Base-by-base conservation (phyloP, 2,329 filamentous ascomycete species). In the Diaporthe longicolla region DNA sequence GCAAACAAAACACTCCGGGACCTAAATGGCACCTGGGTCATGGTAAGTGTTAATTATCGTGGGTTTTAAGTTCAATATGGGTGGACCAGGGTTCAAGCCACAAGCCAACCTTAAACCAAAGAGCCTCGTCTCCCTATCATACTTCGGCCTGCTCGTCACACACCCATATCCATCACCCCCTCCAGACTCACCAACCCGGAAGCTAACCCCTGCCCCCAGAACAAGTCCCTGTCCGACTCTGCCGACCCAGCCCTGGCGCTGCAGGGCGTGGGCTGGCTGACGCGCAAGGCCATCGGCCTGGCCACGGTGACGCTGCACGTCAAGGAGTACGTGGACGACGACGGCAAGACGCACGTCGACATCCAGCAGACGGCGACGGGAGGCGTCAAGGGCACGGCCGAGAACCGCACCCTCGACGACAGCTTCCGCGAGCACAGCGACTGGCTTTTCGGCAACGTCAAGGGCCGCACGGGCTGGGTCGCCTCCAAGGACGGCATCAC, bases 401-500 rank as follows among this genome's bases (percentile, higher is more conserved):
- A 91, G 86, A 81, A 82, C 76, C 89, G 89, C 74, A 88, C 85
- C 80, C 79, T 89, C 70, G 89, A 91, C 84, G 80, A 83, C 81
- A 78, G 78, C 71, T 82, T 78, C 77, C 91, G 93, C 78, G 88
- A 90, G 76, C 94, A 95, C 85, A 85, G 85, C 32, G 95, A 98
- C 86, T 92, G 91, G 87, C 89, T 97, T 77, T 98, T 97, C 82
- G 95, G 95, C 74, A 85, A 84, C 72, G 88, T 97, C 76, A 85
- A 86, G 69, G 94, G 93, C 73, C 87, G 87, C 75, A 90, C 88
- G 57, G 83, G 85, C 59, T 91, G 88, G 81, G 77, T 89, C 74
- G 80, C 78, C 15, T 80, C 83, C 26, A 32, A 43, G 55, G 85
- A 83, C 24, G 86, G 88, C 24, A 82, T 90, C 50, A 24, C 45